Base-by-base conservation (phyloP, 108 stramenopile species). In the Skeletonema costatum region DNA sequence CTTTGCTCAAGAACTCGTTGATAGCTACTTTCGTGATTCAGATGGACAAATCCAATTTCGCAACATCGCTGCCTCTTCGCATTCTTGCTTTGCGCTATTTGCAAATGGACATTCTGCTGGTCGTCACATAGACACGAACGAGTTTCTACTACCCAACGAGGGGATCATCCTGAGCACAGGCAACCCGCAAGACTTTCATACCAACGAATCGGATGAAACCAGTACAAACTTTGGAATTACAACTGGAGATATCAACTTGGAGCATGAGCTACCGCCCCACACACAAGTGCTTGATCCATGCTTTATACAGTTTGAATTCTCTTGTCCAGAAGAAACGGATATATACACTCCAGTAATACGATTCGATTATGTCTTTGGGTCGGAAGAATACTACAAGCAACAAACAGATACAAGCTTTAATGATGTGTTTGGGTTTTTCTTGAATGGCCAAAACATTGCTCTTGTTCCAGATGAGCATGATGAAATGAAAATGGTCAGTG, bases 321-420 rank as follows among this genome's bases (percentile, higher is more conserved):
- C 60, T 3, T 79, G 78, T 38, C 78, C 78, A 0, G 41, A 29
- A 16, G 41, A 60, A 38, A 61, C 66, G 12, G 71, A 66, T 19
- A 17, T 68, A n/a, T 79, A 67, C 51, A 68, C 71, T 48, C 78
- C 71, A 14, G 1, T 17, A 17, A 65, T 79, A 10, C 71, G 72
- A 17, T 79, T 81, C 66, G 60, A 77, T 38, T 81, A 81, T 39
- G 75, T 76, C 10, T 81, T 81, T 71, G 80, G 70, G 1, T 81
- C 80, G 13, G 80, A 81, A 51, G 80, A 81, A 60, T 81, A 81
- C 53, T 76, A 71, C 44, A 67, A 70, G 12, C 21, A 71, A 41
- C 17, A 51, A 51, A 19, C 50, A 4, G 17, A 51, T 51, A 51
- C 50, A 51, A 51, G 17, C 50, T 76, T 73, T 46, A 72, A 77